Evolutionary conservation across 441 rosid genomes (phyloP).

Genomic region (Brassica hybrid): DNA sequence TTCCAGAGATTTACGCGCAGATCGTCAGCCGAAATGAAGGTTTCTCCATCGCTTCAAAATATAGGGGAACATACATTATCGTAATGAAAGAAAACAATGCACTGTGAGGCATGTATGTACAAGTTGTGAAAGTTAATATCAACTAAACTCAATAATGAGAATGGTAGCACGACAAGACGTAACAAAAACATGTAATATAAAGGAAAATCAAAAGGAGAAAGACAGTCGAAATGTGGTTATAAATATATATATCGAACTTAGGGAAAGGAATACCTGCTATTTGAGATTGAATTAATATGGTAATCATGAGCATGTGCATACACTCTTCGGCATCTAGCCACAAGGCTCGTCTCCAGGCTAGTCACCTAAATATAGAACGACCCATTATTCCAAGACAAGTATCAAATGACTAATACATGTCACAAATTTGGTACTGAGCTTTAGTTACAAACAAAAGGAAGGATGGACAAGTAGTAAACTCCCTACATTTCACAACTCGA

Average conservation of each 20-base stretch:
- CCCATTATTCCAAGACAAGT: slow-evolving; percentile 22
- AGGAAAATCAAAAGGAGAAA: slow-evolving; percentile 23
- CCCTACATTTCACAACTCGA: slow-evolving; percentile 13
- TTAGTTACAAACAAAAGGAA: not conserved
- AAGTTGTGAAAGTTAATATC: slow-evolving; percentile 14
- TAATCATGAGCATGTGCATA: slow-evolving; percentile 99
- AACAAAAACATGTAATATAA: not conserved
- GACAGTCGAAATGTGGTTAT: not conserved
- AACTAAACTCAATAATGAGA: slow-evolving; percentile 5
- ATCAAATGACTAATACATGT: not conserved
- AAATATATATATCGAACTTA: not conserved
- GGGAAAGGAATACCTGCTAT: slow-evolving; percentile 69
- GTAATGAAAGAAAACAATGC: slow-evolving; percentile 8
- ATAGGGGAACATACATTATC: slow-evolving; percentile 5
- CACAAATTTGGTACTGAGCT: slow-evolving; percentile 14
- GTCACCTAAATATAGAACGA: slow-evolving; percentile 56
- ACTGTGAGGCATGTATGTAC: slow-evolving; percentile 11
- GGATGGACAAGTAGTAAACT: slow-evolving; percentile 10
- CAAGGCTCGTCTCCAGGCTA: slow-evolving; percentile 77
- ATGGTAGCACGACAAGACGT: not conserved
- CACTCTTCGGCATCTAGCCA: slow-evolving; percentile 95
- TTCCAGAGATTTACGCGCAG: slow-evolving; percentile 98
- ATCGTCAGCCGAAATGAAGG: slow-evolving; percentile 98
- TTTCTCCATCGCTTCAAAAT: slow-evolving; percentile 85
- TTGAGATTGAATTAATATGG: slow-evolving; percentile 90